Evolutionary conservation across 768 basidiomycete genomes (phyloP), one percentile per base, ranked within the genome.

Genomic region (Suillus bovinus): DNA sequence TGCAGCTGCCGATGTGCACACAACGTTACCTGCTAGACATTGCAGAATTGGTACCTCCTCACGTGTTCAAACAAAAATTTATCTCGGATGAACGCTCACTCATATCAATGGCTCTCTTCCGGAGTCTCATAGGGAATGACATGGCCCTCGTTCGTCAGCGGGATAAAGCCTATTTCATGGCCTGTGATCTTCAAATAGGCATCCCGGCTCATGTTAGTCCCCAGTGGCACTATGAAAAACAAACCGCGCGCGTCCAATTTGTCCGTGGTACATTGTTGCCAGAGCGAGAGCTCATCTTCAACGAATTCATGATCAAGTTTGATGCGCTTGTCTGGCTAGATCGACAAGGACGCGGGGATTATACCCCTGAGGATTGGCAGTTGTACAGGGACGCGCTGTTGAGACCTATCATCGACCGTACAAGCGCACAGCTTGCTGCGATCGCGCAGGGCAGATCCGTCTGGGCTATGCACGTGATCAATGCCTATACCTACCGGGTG

Each of bases 271-370:
- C 53, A 33, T 34, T 70, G 14, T 16, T 68, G 5, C 67, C 69
- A 34, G 64, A 64, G 33, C 63, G 64, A 38, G 27, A 61, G 49
- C 29, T 24, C 29, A 38, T 62, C 50, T 13, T 71, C 42, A 59
- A 60, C 24, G 53, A 61, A 10, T 70, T 64, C 24, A 36, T 67
- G 47, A 39, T 60, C 49, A 62, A 57, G 34, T 66, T 65, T 42
- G 66, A 71, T 53, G 63, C 66, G 29, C 63, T 70, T 4, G 50
- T 71, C 14, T 70, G 70, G 70, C 61, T 67, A 17, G 58, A 66
- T 41, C 42, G 31, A 49, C 9, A 56, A 29, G 27, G 55, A 17
- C 54, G 42, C 36, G 10, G 42, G 24, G 5, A 62, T n/a, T 42
- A 33, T 24, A 56, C 47, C 2, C 13, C 13, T 7, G 44, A 44